phyloP scores from a whole-genome alignment of 768 basidiomycete genomes.

The Daedaleopsis nitida region DNA sequence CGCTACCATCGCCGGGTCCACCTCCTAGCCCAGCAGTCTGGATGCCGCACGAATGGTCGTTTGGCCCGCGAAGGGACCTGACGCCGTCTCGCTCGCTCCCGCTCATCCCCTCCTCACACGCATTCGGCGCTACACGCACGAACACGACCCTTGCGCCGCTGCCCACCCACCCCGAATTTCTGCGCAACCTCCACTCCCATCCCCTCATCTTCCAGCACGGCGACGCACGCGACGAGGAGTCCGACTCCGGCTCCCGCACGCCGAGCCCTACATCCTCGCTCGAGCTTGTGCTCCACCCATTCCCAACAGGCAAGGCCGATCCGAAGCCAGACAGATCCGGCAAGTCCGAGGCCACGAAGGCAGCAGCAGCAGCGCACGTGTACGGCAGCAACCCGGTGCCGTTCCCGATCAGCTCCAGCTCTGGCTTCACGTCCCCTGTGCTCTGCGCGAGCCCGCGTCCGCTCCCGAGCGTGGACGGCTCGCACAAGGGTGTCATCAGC shows the following conservation, averaged over 20 bases:
- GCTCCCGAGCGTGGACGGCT: constrained; percentile 9
- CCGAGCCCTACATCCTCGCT: constrained; percentile 18
- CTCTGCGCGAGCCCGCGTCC: constrained; percentile 14
- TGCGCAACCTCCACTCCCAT: constrained; percentile 16
- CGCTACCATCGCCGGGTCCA: constrained; percentile 14
- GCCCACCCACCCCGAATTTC: constrained; percentile 18
- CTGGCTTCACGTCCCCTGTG: constrained; percentile 10
- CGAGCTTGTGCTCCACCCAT: constrained; percentile 9
- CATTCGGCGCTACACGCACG: constrained; percentile 3
- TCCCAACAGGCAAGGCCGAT: background rate
- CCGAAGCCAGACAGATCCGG: background rate
- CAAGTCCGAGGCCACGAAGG: background rate
- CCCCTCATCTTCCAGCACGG: constrained; percentile 17
- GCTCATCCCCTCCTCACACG: constrained; percentile 9
- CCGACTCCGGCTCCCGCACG: background rate
- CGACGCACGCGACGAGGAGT: background rate
- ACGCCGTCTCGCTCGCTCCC: constrained; percentile 9
- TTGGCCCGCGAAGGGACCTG: background rate
- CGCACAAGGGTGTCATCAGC: constrained; percentile 1
- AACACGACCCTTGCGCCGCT: constrained; percentile 13
- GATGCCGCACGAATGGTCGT: constrained; percentile 18
- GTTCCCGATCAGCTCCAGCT: constrained; percentile 14
- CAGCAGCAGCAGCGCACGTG: background rate
- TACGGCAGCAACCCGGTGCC: constrained; percentile 6
- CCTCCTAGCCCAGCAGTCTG: constrained; percentile 18